Evolutionary conservation across 371 early-diverging fungal genomes (phyloP).

Genomic region (Rhizomucor miehei): DNA sequence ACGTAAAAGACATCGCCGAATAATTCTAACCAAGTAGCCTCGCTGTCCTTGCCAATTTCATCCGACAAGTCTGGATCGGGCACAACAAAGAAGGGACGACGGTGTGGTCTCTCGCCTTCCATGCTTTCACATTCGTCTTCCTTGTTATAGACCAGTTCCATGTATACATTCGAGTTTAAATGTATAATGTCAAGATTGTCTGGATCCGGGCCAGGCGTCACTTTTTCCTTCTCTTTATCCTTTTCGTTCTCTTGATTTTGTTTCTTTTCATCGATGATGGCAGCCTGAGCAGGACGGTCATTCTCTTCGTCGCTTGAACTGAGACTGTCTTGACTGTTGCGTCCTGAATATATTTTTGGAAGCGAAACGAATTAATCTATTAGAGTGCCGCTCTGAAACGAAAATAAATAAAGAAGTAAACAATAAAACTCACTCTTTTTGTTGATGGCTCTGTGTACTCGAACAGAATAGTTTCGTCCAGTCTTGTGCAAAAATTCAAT

Average conservation of each 20-base stretch:
- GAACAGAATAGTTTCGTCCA: slow-evolving; percentile 34
- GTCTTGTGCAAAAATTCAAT: slow-evolving; percentile 42
- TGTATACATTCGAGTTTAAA: slow-evolving; percentile 39
- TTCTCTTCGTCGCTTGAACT: too few relatives aligned
- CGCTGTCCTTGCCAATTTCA: slow-evolving; percentile 41
- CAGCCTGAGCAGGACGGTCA: too few relatives aligned
- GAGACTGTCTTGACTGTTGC: too few relatives aligned
- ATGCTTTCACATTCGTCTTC: slow-evolving; percentile 15
- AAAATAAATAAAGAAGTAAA: too few relatives aligned
- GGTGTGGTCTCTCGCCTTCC: slow-evolving; percentile 4
- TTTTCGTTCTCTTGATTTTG: slow-evolving; percentile 5
- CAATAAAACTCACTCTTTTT: slow-evolving; percentile 9
- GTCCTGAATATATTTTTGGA: slow-evolving; percentile 1
- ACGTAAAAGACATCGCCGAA: slow-evolving; percentile 52
- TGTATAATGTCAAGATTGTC: slow-evolving; percentile 21
- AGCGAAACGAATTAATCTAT: too few relatives aligned
- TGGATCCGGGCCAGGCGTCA: too few relatives aligned
- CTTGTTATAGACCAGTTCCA: slow-evolving; percentile 24
- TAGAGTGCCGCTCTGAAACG: too few relatives aligned
- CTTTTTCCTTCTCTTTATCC: slow-evolving; percentile 1
- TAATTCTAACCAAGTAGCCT: slow-evolving; percentile 48
- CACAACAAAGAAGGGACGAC: slow-evolving; percentile 31
- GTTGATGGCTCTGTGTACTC: slow-evolving; percentile 41
- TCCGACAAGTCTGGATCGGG: slow-evolving; percentile 52
- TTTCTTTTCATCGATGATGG: slow-evolving; percentile 1